Evolutionary conservation across 2,329 filamentous ascomycete genomes (phyloP).

Genomic region (Fusarium luffae): DNA sequence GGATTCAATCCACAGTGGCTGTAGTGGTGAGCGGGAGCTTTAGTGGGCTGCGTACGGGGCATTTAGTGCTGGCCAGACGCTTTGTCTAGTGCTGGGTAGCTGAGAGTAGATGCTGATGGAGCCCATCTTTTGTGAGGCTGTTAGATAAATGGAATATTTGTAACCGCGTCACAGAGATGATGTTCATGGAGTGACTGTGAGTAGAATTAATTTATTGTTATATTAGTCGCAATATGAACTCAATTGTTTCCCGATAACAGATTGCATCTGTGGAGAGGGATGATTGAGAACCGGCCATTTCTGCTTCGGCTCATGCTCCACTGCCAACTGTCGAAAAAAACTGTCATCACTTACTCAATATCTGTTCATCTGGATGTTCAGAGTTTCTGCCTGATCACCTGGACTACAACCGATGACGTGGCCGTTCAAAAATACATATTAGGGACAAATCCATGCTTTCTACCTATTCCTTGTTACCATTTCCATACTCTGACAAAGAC

Average conservation of each 20-base stretch:
- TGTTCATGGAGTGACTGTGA: rapidly evolving
- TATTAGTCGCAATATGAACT: background rate
- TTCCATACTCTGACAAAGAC: too few relatives aligned
- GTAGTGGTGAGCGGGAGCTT: too few relatives aligned
- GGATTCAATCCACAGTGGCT: too few relatives aligned
- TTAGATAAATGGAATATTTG: background rate
- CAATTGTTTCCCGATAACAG: background rate
- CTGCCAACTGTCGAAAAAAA: too few relatives aligned
- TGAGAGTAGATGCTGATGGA: background rate
- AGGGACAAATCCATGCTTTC: too few relatives aligned
- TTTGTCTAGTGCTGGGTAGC: too few relatives aligned
- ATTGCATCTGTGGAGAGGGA: background rate
- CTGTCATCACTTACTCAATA: background rate
- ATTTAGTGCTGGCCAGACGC: background rate
- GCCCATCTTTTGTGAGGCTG: too few relatives aligned
- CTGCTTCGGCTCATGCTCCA: background rate
- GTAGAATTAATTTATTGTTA: rapidly evolving
- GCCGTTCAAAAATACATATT: rapidly evolving
- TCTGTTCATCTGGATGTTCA: background rate
- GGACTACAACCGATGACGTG: rapidly evolving
- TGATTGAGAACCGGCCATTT: background rate
- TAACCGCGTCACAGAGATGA: rapidly evolving
- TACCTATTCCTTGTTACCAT: rapidly evolving
- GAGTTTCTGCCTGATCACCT: background rate
- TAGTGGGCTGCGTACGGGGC: too few relatives aligned